Evolutionary conservation across 805 yeast genomes (phyloP).

Genomic region (Metschnikowia dekortorum): DNA sequence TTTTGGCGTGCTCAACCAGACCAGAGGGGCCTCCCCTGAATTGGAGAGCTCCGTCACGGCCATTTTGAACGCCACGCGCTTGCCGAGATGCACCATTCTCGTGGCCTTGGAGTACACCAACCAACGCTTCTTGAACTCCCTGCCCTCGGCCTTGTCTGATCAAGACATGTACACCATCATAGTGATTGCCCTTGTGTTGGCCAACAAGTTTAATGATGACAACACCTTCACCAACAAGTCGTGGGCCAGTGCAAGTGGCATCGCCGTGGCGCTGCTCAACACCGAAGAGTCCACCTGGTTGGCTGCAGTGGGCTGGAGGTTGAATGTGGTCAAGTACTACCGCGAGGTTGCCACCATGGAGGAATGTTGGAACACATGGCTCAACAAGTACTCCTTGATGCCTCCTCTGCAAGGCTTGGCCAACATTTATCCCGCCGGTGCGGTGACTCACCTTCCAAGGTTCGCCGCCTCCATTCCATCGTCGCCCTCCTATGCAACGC

Average conservation of each 20-base stretch:
- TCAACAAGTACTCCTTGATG: conserved; percentile 25
- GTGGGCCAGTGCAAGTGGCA: conserved; percentile 95
- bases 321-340: conserved; percentile 40
- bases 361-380: conserved; percentile 44
- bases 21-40: conserved; percentile 37
- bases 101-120: conserved; percentile 76
- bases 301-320: conserved; percentile 52
- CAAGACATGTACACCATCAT: conserved; percentile 49
- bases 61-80: conserved; percentile 80
- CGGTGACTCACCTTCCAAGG: background rate
- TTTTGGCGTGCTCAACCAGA: conserved; percentile 59
- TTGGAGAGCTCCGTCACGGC: conserved; percentile 59
- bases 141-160: conserved; percentile 20
- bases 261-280: conserved; percentile 58
- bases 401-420: conserved; percentile 3
- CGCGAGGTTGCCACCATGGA: conserved; percentile 37
- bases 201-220: conserved; percentile 94
- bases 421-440: conserved; percentile 2
- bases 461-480: conserved; percentile 16
- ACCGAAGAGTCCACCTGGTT: conserved; percentile 70
- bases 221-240: conserved; percentile 92
- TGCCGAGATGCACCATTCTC: conserved; percentile 77
- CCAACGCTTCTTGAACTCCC: conserved; percentile 44
- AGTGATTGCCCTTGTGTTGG: conserved; percentile 69
- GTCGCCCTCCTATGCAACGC: conserved; percentile 15